Evolutionary conservation across 169 alveolate species (phyloP).

Genomic region (Theileria parva): DNA sequence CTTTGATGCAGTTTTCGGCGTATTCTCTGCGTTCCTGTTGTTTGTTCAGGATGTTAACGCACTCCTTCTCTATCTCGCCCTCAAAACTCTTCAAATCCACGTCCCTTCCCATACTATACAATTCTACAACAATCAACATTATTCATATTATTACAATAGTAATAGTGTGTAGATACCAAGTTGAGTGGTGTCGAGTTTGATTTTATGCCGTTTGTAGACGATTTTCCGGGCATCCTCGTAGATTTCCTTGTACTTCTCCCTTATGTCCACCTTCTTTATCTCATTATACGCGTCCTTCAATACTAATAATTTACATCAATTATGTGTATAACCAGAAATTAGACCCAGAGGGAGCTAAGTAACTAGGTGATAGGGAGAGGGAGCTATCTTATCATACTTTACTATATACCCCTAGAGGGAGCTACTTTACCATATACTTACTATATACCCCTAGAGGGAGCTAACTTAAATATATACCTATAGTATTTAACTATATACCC

Average conservation of each 20-base stretch:
- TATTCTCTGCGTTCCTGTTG: slow-evolving; percentile 79
- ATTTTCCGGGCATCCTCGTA: slow-evolving; percentile 78
- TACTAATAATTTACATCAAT: slow-evolving; percentile 40
- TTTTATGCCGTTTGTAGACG: slow-evolving; percentile 71
- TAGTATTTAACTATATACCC: no score
- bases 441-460: no score
- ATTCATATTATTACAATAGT: background rate
- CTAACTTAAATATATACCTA: no score
- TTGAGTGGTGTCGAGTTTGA: slow-evolving; percentile 63
- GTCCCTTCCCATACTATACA: slow-evolving; percentile 3
- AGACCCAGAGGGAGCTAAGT: no score
- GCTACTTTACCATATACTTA: no score
- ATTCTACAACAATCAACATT: background rate
- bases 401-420: no score
- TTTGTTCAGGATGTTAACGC: slow-evolving; percentile 75
- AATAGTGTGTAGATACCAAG: slow-evolving; percentile 58
- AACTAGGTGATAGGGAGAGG: no score
- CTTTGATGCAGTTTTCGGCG: slow-evolving; percentile 79
- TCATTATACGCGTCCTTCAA: slow-evolving; percentile 81
- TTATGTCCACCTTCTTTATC: slow-evolving; percentile 74
- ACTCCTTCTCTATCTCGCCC: slow-evolving; percentile 73
- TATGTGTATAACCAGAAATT: no score
- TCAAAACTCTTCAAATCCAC: slow-evolving; percentile 68
- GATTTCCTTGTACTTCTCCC: slow-evolving; percentile 77
- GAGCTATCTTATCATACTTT: no score